Percentiles rank a stretch among this genome's conserved stretches.
Conservation (phyloP, 1,284 basidiomycete species). For the Microbotryum scabiosae region DNA sequence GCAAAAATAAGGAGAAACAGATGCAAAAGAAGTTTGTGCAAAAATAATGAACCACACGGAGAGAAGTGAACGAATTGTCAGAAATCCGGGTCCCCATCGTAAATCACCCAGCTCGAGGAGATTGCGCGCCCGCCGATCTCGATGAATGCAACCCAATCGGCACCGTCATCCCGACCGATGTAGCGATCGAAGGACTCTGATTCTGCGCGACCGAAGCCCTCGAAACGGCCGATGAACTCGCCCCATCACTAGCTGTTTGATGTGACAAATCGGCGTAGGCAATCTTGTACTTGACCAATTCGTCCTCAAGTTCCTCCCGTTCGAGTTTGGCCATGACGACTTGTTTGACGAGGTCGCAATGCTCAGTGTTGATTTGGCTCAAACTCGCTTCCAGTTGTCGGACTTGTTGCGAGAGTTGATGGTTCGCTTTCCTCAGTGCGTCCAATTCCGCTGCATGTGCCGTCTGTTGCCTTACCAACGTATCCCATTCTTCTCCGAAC, state of each 20-base stretch:
- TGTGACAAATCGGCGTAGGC: slow-evolving; percentile 25
- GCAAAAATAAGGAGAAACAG: too few species aligned
- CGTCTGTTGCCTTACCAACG: slow-evolving; percentile 57
- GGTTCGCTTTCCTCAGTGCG: slow-evolving; percentile 64
- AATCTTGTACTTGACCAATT: slow-evolving; percentile 62
- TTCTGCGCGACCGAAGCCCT: not conserved
- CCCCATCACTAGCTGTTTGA: slow-evolving; percentile 1
- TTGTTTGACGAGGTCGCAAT: slow-evolving; percentile 63
- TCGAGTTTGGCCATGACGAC: slow-evolving; percentile 75
- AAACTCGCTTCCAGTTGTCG: slow-evolving; percentile 68
- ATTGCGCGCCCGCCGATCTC: too few species aligned
- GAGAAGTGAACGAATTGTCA: too few species aligned
- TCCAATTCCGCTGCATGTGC: slow-evolving; percentile 75
- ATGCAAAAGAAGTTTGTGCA: too few species aligned
- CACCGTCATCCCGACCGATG: too few species aligned
- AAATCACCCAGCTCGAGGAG: too few species aligned
- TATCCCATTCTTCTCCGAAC: slow-evolving; percentile 79
- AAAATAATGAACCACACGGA: too few species aligned
- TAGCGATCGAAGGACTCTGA: too few species aligned
- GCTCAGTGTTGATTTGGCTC: slow-evolving; percentile 68
- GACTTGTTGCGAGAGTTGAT: slow-evolving; percentile 68
- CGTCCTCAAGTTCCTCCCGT: slow-evolving; percentile 80
- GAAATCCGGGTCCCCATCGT: too few species aligned
- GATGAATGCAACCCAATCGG: too few species aligned
- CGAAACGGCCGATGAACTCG: not conserved